Evolutionary conservation across 2,329 filamentous ascomycete species (phyloP).

Genomic region (Ceratocystis harringtonii): DNA sequence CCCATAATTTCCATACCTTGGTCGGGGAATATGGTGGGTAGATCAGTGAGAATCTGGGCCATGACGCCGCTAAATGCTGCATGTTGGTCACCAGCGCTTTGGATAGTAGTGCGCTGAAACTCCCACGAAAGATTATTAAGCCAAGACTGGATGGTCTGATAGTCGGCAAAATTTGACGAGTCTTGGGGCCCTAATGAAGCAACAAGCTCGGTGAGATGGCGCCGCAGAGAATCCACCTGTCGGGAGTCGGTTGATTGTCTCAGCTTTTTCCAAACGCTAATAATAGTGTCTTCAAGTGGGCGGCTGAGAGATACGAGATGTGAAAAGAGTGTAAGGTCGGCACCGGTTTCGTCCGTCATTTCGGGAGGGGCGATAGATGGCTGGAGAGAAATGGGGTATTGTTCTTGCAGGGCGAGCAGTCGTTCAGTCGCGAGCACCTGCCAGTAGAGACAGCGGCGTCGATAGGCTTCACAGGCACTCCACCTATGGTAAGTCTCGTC

Average conservation of each 20-base stretch:
- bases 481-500: slow-evolving; percentile 46
- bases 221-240: slow-evolving; percentile 43
- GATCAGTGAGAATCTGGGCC: slow-evolving; percentile 36
- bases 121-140: slow-evolving; percentile 48
- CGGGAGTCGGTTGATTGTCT: slow-evolving; percentile 47
- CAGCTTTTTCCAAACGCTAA: slow-evolving; percentile 41
- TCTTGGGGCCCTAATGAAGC: slow-evolving; percentile 23
- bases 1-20: slow-evolving; percentile 61
- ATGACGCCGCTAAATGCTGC: slow-evolving; percentile 15
- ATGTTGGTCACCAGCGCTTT: slow-evolving; percentile 10
- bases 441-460: slow-evolving; percentile 56
- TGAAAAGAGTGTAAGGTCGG: slow-evolving; percentile 20
- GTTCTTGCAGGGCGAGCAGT: slow-evolving; percentile 58
- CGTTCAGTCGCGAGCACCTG: slow-evolving; percentile 57
- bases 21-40: slow-evolving; percentile 57
- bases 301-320: slow-evolving; percentile 48
- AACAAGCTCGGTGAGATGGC: slow-evolving; percentile 11
- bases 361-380: slow-evolving; percentile 40
- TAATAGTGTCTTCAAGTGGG: slow-evolving; percentile 38
- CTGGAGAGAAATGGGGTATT: slow-evolving; percentile 54
- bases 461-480: slow-evolving; percentile 44
- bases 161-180: slow-evolving; percentile 28
- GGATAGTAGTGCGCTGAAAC: slow-evolving; percentile 15
- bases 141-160: slow-evolving; percentile 46
- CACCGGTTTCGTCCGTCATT: slow-evolving; percentile 14